phyloP scores from a whole-genome alignment of 495 filamentous ascomycete species.

The Penicillium verhagenii region DNA sequence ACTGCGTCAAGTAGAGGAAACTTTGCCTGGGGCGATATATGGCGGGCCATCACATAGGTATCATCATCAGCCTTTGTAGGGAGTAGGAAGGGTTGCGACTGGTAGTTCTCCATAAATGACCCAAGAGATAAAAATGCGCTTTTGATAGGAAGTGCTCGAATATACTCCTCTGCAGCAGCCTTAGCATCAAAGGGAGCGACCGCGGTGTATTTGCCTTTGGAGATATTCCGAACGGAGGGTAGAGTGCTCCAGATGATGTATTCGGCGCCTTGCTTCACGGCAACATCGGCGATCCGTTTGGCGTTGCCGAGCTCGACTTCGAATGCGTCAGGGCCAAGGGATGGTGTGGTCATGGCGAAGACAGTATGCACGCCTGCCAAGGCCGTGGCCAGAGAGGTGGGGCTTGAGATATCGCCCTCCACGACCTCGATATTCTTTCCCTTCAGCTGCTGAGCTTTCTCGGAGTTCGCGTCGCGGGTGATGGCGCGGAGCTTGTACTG shows the following conservation, averaged over 20 bases:
- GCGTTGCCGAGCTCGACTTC: slow-evolving; percentile 29
- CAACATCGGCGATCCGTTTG: slow-evolving; percentile 47
- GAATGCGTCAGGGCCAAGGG: slow-evolving; percentile 24
- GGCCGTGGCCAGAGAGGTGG: slow-evolving; percentile 39
- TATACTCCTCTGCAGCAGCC: slow-evolving; percentile 43
- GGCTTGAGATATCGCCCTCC: slow-evolving; percentile 42
- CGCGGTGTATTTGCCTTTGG: slow-evolving; percentile 8
- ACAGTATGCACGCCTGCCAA: slow-evolving; percentile 47
- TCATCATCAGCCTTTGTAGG: slow-evolving; percentile 11
- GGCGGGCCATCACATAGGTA: slow-evolving; percentile 23
- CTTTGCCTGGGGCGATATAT: slow-evolving; percentile 27
- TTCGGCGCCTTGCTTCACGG: slow-evolving; percentile 41
- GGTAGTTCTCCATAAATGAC: slow-evolving; percentile 53
- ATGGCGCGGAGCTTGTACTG: slow-evolving; percentile 56
- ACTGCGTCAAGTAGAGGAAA: slow-evolving; percentile 46
- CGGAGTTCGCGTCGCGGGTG: slow-evolving; percentile 36
- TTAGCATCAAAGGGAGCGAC: slow-evolving; percentile 44
- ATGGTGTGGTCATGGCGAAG: slow-evolving; percentile 41
- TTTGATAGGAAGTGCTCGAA: slow-evolving; percentile 40
- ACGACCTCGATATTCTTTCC: slow-evolving; percentile 49
- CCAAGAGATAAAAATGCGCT: slow-evolving; percentile 46
- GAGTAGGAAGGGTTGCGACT: slow-evolving; percentile 7
- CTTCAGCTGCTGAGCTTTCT: slow-evolving; percentile 26
- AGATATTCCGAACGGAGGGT: slow-evolving; percentile 26
- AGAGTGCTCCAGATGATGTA: slow-evolving; percentile 53